These are phyloP conservation scores for Pyrus communis DNA, from an alignment of 306 rosid species.

Conservation along the genomic window DNA sequence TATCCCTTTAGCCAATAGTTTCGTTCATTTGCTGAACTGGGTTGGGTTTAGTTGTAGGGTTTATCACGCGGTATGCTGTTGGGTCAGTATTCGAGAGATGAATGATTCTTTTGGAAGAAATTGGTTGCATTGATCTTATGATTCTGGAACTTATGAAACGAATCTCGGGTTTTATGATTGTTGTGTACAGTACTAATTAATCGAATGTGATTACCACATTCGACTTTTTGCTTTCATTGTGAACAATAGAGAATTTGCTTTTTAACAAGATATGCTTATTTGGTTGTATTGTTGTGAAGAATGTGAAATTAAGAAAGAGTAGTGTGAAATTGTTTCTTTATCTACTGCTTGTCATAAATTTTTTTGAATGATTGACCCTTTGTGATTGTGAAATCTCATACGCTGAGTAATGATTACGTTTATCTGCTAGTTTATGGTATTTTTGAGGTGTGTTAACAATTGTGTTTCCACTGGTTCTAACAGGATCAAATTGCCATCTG, in stretches of 20 bases:
- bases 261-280: not conserved
- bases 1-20: not conserved
- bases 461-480: not conserved
- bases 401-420: too few species aligned
- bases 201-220: not conserved
- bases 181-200: too few species aligned
- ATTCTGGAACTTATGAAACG: too few species aligned
- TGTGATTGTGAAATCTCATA: not conserved
- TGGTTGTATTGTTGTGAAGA: not conserved
- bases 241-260: too few species aligned
- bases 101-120: too few species aligned
- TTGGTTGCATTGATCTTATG: too few species aligned
- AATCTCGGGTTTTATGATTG: too few species aligned
- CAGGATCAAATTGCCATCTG: conserved; percentile 14
- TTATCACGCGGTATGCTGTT: too few species aligned
- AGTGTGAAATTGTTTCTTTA: not conserved
- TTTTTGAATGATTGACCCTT: too few species aligned
- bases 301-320: not conserved
- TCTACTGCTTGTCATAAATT: too few species aligned
- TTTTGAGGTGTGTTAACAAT: not conserved
- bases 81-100: too few species aligned
- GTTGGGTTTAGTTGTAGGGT: not conserved
- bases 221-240: too few species aligned
- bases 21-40: not conserved
- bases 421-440: not conserved